Evolutionary conservation across 1,284 basidiomycete species (phyloP), one percentile per base, ranked within the genome.

Genomic region (Meripilus lineatus): DNA sequence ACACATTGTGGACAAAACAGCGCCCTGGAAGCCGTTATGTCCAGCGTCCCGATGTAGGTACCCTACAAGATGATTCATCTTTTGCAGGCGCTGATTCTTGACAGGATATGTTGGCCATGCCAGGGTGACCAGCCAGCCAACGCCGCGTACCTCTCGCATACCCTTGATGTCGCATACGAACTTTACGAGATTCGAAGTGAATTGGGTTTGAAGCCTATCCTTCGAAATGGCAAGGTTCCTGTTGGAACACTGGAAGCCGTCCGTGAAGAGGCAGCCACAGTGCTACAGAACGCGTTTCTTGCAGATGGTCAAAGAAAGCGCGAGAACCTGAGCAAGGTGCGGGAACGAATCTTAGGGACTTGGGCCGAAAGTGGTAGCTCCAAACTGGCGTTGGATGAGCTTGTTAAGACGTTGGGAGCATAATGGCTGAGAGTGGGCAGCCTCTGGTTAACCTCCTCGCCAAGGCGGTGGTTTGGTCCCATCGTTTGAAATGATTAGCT

Each of bases 21-120:
- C 24, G 28, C 44, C 18, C 18, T 47, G n/a, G 51, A 52, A 41
- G 43, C 51, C n/a, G 18, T 50, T 8, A 15, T 18, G 15, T 17
- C 26, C 22, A 50, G 49, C 15, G 48, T 50, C n/a, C 52, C 50
- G 8, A 39, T 53, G 50, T 48, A 23, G 21, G 44, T 37, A 14
- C 15, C 24, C 22, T 24, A 5, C 14, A 21, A 24, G 17, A n/a
- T 38, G 22, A 10, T 5, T 5, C 37, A 11, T 10, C 10, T n/a
- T 38, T 15, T 14, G 17, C 15, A 38, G 14, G 22, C 14, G 15
- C 20, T 15, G 13, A 7, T 5, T 15, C 7, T 6, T 40, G 14
- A 41, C 15, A 58, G 56, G 48, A 58, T 58, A 25, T 53, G 50
- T 50, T 58, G 56, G 56, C 53, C 53, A 8, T 56, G 51, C 47